These are phyloP conservation scores for Pleurotus sapidus DNA, from an alignment of 768 basidiomycete genomes.

Conservation along the genomic window DNA sequence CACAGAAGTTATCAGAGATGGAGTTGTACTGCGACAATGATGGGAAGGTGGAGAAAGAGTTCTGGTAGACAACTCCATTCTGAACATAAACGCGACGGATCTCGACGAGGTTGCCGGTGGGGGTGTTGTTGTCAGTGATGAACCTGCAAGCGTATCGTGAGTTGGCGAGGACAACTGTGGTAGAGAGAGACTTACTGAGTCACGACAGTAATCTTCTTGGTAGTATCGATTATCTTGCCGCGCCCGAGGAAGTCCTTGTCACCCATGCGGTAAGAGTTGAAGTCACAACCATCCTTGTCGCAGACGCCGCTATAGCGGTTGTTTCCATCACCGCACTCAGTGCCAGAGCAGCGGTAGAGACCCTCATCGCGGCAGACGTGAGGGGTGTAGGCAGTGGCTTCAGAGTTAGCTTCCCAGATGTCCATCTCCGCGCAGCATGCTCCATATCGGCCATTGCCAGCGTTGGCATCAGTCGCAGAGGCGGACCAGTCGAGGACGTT, in stretches of 20 bases:
- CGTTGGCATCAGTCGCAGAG: slow-evolving; percentile 25
- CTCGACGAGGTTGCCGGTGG: slow-evolving; percentile 32
- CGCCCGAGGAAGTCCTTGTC: slow-evolving; percentile 36
- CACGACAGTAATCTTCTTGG: slow-evolving; percentile 35
- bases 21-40: slow-evolving; percentile 22
- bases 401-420: slow-evolving; percentile 38
- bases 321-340: slow-evolving; percentile 22
- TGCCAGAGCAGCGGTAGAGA: slow-evolving; percentile 32
- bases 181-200: slow-evolving; percentile 28
- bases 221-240: slow-evolving; percentile 36
- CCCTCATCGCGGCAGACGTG: slow-evolving; percentile 35
- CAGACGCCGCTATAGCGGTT: slow-evolving; percentile 32
- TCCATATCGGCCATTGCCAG: slow-evolving; percentile 33
- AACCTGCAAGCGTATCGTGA: slow-evolving; percentile 13
- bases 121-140: slow-evolving; percentile 34
- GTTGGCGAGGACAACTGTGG: too few relatives aligned
- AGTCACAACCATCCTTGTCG: slow-evolving; percentile 44
- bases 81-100: slow-evolving; percentile 26
- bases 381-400: slow-evolving; percentile 35
- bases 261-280: slow-evolving; percentile 46
- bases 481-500: slow-evolving; percentile 37
- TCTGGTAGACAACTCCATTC: slow-evolving; percentile 33
- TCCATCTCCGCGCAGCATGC: slow-evolving; percentile 41
- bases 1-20: slow-evolving; percentile 38
- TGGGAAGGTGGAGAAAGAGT: slow-evolving; percentile 30